Conservation (phyloP, 352 stramenopile genomes). For the Globisporangium iwayamae region DNA sequence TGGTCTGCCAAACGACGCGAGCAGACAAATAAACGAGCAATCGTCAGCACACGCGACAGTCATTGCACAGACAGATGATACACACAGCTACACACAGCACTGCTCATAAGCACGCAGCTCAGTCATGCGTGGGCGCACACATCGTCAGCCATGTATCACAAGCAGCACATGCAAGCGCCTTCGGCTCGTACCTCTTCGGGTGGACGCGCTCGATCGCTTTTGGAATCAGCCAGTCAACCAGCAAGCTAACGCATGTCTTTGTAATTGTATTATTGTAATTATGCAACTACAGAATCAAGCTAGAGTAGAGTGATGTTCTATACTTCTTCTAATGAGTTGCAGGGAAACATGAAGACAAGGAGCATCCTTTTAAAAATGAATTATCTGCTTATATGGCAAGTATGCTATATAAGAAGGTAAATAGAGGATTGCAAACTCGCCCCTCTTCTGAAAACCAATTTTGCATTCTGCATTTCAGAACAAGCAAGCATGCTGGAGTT, state of each 20-base stretch:
- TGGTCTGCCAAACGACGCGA: not conserved
- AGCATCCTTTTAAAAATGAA: no score
- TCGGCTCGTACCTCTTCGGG: slow-evolving; percentile 8
- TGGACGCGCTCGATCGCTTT: slow-evolving; percentile 11
- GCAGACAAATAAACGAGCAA: not conserved
- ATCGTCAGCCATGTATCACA: not conserved
- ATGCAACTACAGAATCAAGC: not conserved
- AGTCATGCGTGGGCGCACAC: not conserved
- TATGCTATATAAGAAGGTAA: not conserved
- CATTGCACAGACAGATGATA: not conserved
- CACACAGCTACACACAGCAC: not conserved
- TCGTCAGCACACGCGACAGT: not conserved
- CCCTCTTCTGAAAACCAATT: not conserved
- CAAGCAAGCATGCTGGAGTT: slow-evolving; percentile 14
- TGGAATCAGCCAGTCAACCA: not conserved
- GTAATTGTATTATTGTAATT: not conserved
- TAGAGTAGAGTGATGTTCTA: not conserved
- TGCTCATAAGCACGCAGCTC: not conserved
- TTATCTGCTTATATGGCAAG: no score
- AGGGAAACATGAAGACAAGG: no score
- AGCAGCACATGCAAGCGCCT: not conserved
- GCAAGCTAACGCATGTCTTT: not conserved
- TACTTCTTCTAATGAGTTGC: not conserved
- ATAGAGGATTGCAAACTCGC: not conserved
- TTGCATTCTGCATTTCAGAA: not conserved